Percentiles rank a stretch among this genome's conserved stretches.
Conservation (phyloP, 148 eudicot species). For the Amaranthus palmeri region DNA sequence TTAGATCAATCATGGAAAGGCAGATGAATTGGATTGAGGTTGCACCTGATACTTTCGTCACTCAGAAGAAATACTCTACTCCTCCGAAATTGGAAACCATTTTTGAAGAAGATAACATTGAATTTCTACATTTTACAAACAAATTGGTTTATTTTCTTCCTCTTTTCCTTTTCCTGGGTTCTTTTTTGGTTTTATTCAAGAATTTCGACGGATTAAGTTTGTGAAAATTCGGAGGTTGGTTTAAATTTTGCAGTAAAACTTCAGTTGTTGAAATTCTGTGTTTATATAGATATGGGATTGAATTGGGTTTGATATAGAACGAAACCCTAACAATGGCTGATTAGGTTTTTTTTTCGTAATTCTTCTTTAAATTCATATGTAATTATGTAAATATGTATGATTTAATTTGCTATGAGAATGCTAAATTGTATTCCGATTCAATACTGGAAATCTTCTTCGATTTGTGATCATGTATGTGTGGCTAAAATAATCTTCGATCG, state of each 20-base stretch:
- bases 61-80: conserved; percentile 14
- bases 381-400: too few species aligned
- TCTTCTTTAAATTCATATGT: too few species aligned
- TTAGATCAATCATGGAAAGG: neutral
- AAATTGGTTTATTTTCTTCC: conserved; percentile 19
- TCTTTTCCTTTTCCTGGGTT: conserved; percentile 19
- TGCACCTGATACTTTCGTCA: conserved; percentile 19
- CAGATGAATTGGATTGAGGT: conserved; percentile 24
- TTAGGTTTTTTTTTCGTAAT: too few species aligned
- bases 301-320: too few species aligned
- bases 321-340: too few species aligned
- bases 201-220: neutral
- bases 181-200: conserved; percentile 16
- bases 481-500: too few species aligned
- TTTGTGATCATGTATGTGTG: too few species aligned
- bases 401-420: too few species aligned
- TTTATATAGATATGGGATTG: too few species aligned
- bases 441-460: too few species aligned
- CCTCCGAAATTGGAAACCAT: conserved; percentile 33
- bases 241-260: neutral
- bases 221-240: neutral
- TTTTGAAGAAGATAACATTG: conserved; percentile 25
- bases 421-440: too few species aligned
- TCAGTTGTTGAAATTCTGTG: too few species aligned
- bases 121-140: conserved; percentile 12